Percentiles rank a stretch among this genome's conserved stretches.
These are phyloP conservation scores for Pelargonium nanum DNA, from an alignment of 345 rosid genomes.

Conservation along the genomic window DNA sequence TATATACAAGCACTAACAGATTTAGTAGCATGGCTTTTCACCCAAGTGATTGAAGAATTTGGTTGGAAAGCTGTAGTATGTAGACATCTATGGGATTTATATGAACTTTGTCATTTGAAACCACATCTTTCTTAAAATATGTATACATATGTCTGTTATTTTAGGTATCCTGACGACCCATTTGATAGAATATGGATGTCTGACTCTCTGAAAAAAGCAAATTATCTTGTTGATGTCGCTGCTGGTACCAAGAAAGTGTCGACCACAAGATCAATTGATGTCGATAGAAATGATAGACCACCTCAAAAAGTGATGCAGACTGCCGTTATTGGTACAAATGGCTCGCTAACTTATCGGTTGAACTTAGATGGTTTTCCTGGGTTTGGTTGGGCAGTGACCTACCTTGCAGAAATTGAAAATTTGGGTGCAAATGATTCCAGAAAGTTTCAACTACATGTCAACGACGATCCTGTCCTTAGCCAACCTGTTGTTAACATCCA, in stretches of 20 bases:
- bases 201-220: slow-evolving; percentile 65
- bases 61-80: not conserved
- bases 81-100: not conserved
- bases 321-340: slow-evolving; percentile 96
- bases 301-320: slow-evolving; percentile 98
- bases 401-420: slow-evolving; percentile 91
- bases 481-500: slow-evolving; percentile 71
- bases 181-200: slow-evolving; percentile 96
- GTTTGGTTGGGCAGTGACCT: slow-evolving; percentile 75
- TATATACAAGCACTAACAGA: not conserved
- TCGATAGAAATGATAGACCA: slow-evolving; percentile 36
- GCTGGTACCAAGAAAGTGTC: slow-evolving; percentile 69
- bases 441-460: slow-evolving; percentile 78
- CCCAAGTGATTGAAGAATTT: not conserved
- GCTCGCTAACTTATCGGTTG: slow-evolving; percentile 70
- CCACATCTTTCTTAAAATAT: too few relatives aligned
- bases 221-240: slow-evolving; percentile 93
- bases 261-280: slow-evolving; percentile 46
- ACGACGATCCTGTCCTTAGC: slow-evolving; percentile 59
- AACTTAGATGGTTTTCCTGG: slow-evolving; percentile 94
- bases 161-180: slow-evolving; percentile 94
- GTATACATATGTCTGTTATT: slow-evolving; percentile 1
- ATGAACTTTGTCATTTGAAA: not conserved
- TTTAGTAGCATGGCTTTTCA: not conserved
- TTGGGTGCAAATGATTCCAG: slow-evolving; percentile 55